These are phyloP conservation scores for Chrysochromulina tobinii DNA, from an alignment of 78 protist genomes.

Conservation along the genomic window DNA sequence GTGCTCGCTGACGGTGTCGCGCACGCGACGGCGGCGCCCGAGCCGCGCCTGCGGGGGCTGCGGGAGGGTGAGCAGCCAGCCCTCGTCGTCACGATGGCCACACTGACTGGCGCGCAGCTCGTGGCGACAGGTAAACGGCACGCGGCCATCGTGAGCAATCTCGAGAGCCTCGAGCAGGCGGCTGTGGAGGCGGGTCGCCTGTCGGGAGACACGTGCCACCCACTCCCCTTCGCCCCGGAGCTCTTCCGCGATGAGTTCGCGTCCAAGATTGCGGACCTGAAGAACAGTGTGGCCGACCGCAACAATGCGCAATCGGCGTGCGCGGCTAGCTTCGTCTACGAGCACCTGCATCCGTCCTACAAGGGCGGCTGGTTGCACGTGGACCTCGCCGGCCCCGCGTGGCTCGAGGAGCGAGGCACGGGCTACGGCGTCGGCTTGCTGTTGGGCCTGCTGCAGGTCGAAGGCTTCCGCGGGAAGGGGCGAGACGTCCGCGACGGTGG, in stretches of 20 bases:
- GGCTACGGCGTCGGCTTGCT: neutral
- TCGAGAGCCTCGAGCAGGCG: slow-evolving; percentile 13
- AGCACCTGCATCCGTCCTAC: neutral
- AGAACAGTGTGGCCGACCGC: slow-evolving; percentile 18
- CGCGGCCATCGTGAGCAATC: slow-evolving; percentile 10
- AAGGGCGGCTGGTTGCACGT: neutral
- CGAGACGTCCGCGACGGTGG: no score
- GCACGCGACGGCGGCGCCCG: neutral
- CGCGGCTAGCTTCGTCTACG: neutral
- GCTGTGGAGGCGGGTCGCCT: neutral
- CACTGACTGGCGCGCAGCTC: slow-evolving; percentile 23
- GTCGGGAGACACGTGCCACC: slow-evolving; percentile 14
- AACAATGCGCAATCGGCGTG: neutral
- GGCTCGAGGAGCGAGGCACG: neutral
- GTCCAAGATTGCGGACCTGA: neutral
- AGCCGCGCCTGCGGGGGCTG: neutral
- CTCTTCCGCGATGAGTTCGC: neutral
- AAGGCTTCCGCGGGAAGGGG: no score
- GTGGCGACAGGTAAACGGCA: slow-evolving; percentile 26
- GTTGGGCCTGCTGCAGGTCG: neutral
- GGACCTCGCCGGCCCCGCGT: slow-evolving; percentile 6
- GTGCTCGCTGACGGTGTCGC: neutral
- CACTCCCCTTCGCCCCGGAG: neutral
- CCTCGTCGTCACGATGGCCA: slow-evolving; percentile 24
- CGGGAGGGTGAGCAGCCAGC: neutral